A percentile compares a stretch with the other conserved stretches of the same genome.
Conservation (phyloP, 1,284 basidiomycete genomes). For the Microbotryomycetes sp. region DNA sequence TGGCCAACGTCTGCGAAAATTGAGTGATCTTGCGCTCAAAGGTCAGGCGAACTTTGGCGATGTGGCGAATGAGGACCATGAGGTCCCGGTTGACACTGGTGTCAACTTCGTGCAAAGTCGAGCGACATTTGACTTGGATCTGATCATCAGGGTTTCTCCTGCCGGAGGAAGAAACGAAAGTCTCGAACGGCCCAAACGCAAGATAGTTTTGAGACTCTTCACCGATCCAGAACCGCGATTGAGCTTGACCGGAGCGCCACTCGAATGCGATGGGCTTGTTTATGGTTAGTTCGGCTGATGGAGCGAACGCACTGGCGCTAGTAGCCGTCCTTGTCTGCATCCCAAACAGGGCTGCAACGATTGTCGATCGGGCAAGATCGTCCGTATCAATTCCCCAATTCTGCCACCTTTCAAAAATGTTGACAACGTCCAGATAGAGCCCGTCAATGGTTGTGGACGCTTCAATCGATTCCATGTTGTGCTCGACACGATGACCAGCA, state of each 20-base stretch:
- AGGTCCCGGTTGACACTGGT: constrained; percentile 20
- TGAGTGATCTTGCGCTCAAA: constrained; percentile 23
- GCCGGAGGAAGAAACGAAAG: constrained; percentile 9
- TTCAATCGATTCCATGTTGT: neutral
- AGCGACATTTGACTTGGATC: neutral
- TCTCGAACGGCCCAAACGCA: constrained; percentile 7
- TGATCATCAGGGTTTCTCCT: neutral
- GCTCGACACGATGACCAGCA: neutral
- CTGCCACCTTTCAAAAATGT: constrained; percentile 18
- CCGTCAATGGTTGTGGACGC: neutral
- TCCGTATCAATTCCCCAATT: constrained; percentile 26
- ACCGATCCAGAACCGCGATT: constrained; percentile 12
- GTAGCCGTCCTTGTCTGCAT: neutral
- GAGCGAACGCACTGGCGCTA: neutral
- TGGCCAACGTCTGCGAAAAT: constrained; percentile 9
- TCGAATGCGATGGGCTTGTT: constrained; percentile 2
- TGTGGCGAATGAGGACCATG: constrained; percentile 24
- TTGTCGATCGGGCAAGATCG: constrained; percentile 9
- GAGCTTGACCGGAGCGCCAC: constrained; percentile 1
- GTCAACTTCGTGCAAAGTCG: constrained; percentile 3
- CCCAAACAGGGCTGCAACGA: constrained; percentile 14
- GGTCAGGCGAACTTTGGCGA: constrained; percentile 11
- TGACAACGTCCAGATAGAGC: neutral
- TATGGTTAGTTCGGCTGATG: neutral
- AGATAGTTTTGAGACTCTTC: constrained; percentile 10